Conservation (phyloP, 495 filamentous ascomycete species). For the Penicillium malachiteum region DNA sequence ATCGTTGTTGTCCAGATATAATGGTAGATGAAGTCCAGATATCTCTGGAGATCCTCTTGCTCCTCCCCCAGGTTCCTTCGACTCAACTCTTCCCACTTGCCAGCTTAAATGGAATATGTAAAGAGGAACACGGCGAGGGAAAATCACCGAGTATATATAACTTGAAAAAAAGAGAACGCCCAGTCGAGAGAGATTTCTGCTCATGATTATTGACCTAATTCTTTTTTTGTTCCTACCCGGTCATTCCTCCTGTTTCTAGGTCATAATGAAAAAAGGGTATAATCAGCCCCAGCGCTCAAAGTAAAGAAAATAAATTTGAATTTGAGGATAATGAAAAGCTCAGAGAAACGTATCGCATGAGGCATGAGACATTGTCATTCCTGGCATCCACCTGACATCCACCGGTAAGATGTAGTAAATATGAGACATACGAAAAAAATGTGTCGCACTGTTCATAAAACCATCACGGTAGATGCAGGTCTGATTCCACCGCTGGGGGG, state of each 20-base stretch:
- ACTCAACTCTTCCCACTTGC: too few relatives aligned
- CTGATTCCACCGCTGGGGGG: neutral
- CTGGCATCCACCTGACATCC: neutral
- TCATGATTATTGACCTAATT: conserved; percentile 18
- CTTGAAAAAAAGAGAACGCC: conserved; percentile 13
- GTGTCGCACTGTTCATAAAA: conserved; percentile 3
- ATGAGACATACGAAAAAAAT: neutral
- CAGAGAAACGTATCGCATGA: neutral
- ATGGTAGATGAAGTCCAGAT: neutral
- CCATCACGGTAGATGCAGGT: neutral
- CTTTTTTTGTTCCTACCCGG: conserved; percentile 2
- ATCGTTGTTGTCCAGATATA: neutral
- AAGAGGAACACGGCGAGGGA: neutral
- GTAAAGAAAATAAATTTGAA: conserved; percentile 2
- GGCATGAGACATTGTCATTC: neutral
- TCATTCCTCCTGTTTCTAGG: conserved; percentile 19
- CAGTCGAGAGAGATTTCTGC: conserved; percentile 13
- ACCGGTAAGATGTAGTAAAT: neutral
- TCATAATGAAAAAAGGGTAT: conserved; percentile 11
- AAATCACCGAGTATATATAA: neutral
- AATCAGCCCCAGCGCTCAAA: neutral
- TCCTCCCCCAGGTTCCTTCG: too few relatives aligned
- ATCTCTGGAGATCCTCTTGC: neutral
- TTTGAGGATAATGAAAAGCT: neutral
- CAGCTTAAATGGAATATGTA: conserved; percentile 1